phyloP scores from a whole-genome alignment of 345 rosid species.

The Aegle marmelos region DNA sequence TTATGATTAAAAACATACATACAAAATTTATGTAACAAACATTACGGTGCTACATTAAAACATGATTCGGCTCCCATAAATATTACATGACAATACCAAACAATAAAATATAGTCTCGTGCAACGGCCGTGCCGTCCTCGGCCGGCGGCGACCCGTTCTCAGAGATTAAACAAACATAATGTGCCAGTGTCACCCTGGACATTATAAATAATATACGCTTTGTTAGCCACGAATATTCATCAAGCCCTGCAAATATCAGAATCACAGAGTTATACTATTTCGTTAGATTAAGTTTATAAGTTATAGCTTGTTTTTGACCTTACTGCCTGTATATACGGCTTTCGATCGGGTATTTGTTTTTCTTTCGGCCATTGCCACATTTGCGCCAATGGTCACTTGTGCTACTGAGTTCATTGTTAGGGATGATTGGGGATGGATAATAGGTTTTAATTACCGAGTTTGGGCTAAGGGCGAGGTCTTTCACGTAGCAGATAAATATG shows the following conservation, averaged over 20 bases:
- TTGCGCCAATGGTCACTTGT: constrained; percentile 10
- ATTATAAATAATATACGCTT: too few relatives aligned
- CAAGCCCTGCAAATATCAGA: neutral
- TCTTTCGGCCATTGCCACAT: constrained; percentile 11
- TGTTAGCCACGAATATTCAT: neutral
- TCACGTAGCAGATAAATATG: constrained; percentile 32
- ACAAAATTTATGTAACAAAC: too few relatives aligned
- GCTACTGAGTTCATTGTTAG: constrained; percentile 32
- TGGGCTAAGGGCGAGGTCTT: constrained; percentile 31
- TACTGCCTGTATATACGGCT: constrained; percentile 10
- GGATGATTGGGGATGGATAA: constrained; percentile 32
- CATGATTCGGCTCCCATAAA: too few relatives aligned
- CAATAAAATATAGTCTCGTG: neutral
- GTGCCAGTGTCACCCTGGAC: neutral
- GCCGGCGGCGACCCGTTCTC: neutral
- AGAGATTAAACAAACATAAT: too few relatives aligned
- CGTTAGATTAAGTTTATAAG: too few relatives aligned
- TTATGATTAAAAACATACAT: too few relatives aligned
- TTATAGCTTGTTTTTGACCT: neutral
- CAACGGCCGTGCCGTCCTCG: neutral
- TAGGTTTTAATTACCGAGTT: constrained; percentile 21
- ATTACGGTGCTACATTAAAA: too few relatives aligned
- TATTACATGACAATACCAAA: too few relatives aligned
- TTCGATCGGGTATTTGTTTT: constrained; percentile 3
- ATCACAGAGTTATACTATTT: neutral